These are phyloP conservation scores for Achaetomium macrosporum DNA, from an alignment of 2,329 filamentous ascomycete species.

Conservation along the genomic window DNA sequence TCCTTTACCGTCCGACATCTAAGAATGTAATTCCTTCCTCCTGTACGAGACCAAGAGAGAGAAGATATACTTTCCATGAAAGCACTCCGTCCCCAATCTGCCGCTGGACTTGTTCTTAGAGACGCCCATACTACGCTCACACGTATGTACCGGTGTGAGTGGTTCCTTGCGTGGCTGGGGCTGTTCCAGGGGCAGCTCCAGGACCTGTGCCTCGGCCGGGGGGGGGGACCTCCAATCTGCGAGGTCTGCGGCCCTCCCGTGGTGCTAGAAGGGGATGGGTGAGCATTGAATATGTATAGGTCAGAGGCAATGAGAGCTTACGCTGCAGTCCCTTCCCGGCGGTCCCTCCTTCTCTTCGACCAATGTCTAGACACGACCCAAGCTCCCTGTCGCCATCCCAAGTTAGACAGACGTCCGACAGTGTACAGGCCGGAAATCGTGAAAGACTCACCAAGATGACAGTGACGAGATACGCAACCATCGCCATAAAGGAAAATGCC, in stretches of 20 bases:
- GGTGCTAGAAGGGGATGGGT: background rate
- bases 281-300: background rate
- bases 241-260: background rate
- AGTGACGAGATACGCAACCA: conserved; percentile 16
- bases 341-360: background rate
- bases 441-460: conserved; percentile 14
- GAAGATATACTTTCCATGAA: no score
- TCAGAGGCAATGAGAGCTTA: background rate
- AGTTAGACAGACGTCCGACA: background rate
- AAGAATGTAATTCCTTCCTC: no score
- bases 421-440: background rate
- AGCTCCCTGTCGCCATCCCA: conserved; percentile 2
- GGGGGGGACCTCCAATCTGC: background rate
- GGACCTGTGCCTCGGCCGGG: background rate
- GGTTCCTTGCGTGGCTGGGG: background rate
- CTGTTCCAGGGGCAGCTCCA: background rate
- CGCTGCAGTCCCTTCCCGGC: background rate
- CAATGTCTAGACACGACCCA: conserved; percentile 3
- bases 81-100: background rate
- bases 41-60: no score
- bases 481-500: conserved; percentile 21
- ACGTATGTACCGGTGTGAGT: background rate
- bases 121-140: background rate
- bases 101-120: background rate
- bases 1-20: no score